These are phyloP conservation scores for Moesziomyces parantarcticus DNA, from an alignment of 1,284 basidiomycete genomes.

Conservation along the genomic window DNA sequence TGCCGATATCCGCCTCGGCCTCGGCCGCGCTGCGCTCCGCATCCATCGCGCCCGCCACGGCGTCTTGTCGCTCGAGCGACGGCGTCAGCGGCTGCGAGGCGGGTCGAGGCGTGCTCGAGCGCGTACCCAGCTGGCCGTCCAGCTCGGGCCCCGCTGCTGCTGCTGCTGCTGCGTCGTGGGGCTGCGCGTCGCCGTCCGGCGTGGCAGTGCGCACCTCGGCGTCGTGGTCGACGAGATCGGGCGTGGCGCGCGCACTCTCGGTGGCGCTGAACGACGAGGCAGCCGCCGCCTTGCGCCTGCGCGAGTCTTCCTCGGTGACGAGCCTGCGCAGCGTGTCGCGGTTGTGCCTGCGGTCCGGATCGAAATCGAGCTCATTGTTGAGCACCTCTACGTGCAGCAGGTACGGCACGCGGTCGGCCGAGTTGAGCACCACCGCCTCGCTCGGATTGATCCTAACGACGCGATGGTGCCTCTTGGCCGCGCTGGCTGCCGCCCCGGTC, in stretches of 20 bases:
- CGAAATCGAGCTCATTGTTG: conserved; percentile 91
- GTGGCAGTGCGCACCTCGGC: conserved; percentile 7
- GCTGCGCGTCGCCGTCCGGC: conserved; percentile 5
- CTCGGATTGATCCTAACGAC: conserved; percentile 97
- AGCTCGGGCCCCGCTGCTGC: not conserved
- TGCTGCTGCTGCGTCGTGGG: not conserved
- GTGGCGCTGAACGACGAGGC: conserved; percentile 24
- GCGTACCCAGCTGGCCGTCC: not conserved
- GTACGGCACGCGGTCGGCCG: conserved; percentile 94
- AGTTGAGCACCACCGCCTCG: conserved; percentile 97
- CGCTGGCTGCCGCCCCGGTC: not conserved
- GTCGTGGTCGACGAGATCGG: conserved; percentile 14
- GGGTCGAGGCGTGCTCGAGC: conserved; percentile 22
- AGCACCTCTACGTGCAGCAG: conserved; percentile 92
- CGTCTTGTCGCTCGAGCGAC: conserved; percentile 11
- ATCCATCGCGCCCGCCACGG: not conserved
- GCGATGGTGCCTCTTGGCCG: conserved; percentile 79
- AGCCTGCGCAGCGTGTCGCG: conserved; percentile 83
- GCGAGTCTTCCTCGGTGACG: conserved; percentile 76
- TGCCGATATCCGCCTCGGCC: not conserved
- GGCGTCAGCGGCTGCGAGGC: conserved; percentile 32
- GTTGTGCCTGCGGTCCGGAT: conserved; percentile 84
- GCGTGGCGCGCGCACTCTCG: conserved; percentile 8
- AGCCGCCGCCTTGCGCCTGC: conserved; percentile 60
- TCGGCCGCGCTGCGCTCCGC: conserved; percentile 1